Evolutionary conservation across 352 stramenopile species (phyloP).

Genomic region (Blastocystis sp.): DNA sequence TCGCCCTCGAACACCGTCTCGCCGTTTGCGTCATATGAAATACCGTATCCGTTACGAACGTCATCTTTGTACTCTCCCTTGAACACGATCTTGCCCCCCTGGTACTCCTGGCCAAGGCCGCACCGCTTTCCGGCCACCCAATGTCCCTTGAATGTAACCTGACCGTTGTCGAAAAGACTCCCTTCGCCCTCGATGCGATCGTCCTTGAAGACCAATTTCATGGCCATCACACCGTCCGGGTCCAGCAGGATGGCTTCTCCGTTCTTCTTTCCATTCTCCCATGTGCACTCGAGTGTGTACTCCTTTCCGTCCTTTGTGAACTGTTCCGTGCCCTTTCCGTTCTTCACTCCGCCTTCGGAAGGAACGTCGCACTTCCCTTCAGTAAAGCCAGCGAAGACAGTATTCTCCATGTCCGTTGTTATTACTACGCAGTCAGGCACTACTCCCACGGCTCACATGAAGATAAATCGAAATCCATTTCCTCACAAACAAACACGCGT

Average conservation of each 20-base stretch:
- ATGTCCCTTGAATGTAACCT: slow-evolving; percentile 42
- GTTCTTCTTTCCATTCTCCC: slow-evolving; percentile 72
- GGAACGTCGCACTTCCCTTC: background rate
- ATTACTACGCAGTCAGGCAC: slow-evolving; percentile 11
- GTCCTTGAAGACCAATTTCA: slow-evolving; percentile 60
- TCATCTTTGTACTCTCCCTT: slow-evolving; percentile 32
- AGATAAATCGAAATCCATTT: slow-evolving; percentile 56
- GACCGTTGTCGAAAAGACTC: slow-evolving; percentile 44
- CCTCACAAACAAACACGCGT: background rate
- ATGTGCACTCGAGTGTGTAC: slow-evolving; percentile 64
- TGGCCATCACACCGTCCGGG: slow-evolving; percentile 5
- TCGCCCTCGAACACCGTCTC: slow-evolving; percentile 33
- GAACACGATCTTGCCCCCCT: slow-evolving; percentile 35
- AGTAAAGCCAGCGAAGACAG: slow-evolving; percentile 10
- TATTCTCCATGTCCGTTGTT: background rate
- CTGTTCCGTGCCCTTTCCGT: slow-evolving; percentile 57
- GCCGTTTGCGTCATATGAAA: slow-evolving; percentile 12
- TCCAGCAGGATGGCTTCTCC: slow-evolving; percentile 44
- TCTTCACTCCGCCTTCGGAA: background rate
- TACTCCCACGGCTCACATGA: background rate
- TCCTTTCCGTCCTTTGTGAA: slow-evolving; percentile 46
- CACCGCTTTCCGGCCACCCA: slow-evolving; percentile 44
- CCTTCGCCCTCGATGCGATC: slow-evolving; percentile 60
- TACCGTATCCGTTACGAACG: slow-evolving; percentile 54
- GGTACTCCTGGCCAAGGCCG: slow-evolving; percentile 23